These are phyloP conservation scores for Orbilia ellipsospora DNA, from an alignment of 2,329 filamentous ascomycete species.

Conservation along the genomic window DNA sequence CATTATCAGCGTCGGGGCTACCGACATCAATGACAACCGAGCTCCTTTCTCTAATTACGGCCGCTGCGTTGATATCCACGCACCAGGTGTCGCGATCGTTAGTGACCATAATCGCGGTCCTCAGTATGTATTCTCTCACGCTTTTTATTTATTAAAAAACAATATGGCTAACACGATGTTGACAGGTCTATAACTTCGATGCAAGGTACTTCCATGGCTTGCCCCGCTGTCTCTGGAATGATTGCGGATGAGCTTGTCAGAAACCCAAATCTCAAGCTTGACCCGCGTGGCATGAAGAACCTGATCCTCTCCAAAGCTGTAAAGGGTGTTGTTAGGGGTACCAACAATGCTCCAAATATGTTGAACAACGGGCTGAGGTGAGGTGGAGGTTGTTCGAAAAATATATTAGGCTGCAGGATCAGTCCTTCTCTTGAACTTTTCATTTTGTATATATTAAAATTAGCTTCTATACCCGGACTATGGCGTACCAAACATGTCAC, in stretches of 20 bases:
- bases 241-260: slow-evolving; percentile 57
- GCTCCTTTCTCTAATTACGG: slow-evolving; percentile 65
- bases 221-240: slow-evolving; percentile 62
- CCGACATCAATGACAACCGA: slow-evolving; percentile 60
- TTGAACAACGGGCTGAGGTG: slow-evolving; percentile 43
- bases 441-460: too few species aligned
- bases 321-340: slow-evolving; percentile 25
- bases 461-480: too few species aligned
- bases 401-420: neutral
- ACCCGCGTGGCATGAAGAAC: slow-evolving; percentile 57
- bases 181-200: slow-evolving; percentile 66
- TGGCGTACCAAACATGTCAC: too few species aligned
- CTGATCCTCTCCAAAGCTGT: slow-evolving; percentile 36
- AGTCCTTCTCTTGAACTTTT: neutral
- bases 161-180: slow-evolving; percentile 8
- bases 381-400: neutral
- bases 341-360: slow-evolving; percentile 44
- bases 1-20: slow-evolving; percentile 64
- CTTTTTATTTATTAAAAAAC: neutral
- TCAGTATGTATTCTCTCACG: slow-evolving; percentile 14
- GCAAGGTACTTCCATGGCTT: slow-evolving; percentile 67
- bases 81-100: slow-evolving; percentile 68
- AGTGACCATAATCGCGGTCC: slow-evolving; percentile 64
- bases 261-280: slow-evolving; percentile 53
- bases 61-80: slow-evolving; percentile 69